These are phyloP conservation scores for Rhodotorula sp. DNA, from an alignment of 1,284 basidiomycete species.

Conservation along the genomic window DNA sequence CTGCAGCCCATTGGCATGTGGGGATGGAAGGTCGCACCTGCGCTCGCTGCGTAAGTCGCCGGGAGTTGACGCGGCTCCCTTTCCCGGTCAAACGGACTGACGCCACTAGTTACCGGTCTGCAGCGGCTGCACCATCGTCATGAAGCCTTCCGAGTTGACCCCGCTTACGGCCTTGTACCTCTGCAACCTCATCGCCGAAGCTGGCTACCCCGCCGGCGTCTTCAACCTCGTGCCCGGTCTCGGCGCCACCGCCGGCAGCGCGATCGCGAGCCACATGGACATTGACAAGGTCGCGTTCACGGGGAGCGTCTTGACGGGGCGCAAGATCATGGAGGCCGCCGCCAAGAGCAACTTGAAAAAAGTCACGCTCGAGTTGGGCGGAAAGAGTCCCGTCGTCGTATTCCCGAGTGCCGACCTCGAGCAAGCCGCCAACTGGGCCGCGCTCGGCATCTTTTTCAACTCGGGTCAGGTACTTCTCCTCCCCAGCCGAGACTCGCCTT, in stretches of 20 bases:
- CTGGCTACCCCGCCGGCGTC: conserved; percentile 46
- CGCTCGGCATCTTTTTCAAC: conserved; percentile 34
- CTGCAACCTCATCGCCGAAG: conserved; percentile 41
- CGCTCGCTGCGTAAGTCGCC: conserved; percentile 29
- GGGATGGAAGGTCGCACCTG: conserved; percentile 43
- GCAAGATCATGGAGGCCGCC: conserved; percentile 49
- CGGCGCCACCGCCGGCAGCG: conserved; percentile 48
- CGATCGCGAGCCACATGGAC: conserved; percentile 46
- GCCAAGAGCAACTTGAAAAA: conserved; percentile 50
- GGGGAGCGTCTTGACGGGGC: conserved; percentile 48
- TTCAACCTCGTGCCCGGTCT: conserved; percentile 47
- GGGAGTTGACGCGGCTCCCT: background rate
- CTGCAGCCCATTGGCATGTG: conserved; percentile 33
- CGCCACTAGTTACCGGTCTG: background rate
- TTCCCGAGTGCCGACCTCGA: conserved; percentile 43
- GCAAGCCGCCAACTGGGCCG: conserved; percentile 42
- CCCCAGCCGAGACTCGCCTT: too few species aligned
- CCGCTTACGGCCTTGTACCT: conserved; percentile 44
- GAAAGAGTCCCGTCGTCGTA: conserved; percentile 49
- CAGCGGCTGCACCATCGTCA: conserved; percentile 44
- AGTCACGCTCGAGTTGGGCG: conserved; percentile 50
- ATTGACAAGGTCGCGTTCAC: conserved; percentile 48
- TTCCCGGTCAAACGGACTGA: background rate
- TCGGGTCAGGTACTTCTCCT: background rate
- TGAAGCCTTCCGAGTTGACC: conserved; percentile 48